Evolutionary conservation across 140 eudicot genomes (phyloP).

Genomic region (Ambrosia hybrid): DNA sequence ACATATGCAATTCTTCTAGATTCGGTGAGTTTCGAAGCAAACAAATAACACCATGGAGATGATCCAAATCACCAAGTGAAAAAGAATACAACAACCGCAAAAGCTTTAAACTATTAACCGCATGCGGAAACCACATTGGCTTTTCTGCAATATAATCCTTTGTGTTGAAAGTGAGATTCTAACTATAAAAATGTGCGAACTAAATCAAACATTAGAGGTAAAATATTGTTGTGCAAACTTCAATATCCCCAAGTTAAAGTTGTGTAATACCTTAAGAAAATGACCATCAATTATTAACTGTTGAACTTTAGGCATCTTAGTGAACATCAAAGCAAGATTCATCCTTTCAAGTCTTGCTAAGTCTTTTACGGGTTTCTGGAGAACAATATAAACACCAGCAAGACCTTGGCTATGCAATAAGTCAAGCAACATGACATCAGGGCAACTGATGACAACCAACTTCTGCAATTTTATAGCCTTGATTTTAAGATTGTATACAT

Average conservation of each 20-base stretch:
- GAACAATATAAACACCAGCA: background rate
- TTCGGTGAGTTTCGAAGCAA: constrained; percentile 18
- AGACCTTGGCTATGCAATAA: background rate
- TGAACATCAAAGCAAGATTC: background rate
- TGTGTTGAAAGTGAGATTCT: background rate
- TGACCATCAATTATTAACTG: background rate
- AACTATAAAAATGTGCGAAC: background rate
- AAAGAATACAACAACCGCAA: background rate
- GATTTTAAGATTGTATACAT: constrained; percentile 19
- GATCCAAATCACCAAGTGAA: constrained; percentile 13
- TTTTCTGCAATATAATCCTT: background rate
- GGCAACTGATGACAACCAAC: background rate
- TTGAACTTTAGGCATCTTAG: background rate
- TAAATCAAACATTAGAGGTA: background rate
- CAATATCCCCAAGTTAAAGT: background rate
- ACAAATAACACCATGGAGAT: constrained; percentile 16
- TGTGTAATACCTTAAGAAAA: background rate
- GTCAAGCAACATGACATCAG: constrained; percentile 12
- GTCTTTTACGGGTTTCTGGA: background rate
- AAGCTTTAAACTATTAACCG: background rate
- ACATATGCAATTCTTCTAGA: background rate
- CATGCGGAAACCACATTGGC: background rate
- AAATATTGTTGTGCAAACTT: background rate
- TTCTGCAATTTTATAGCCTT: background rate
- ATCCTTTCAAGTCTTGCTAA: background rate